A percentile compares a stretch with the other conserved stretches of the same genome.
phyloP scores from a whole-genome alignment of 2,329 filamentous ascomycete genomes.

The Diplodia scrobiculata region DNA sequence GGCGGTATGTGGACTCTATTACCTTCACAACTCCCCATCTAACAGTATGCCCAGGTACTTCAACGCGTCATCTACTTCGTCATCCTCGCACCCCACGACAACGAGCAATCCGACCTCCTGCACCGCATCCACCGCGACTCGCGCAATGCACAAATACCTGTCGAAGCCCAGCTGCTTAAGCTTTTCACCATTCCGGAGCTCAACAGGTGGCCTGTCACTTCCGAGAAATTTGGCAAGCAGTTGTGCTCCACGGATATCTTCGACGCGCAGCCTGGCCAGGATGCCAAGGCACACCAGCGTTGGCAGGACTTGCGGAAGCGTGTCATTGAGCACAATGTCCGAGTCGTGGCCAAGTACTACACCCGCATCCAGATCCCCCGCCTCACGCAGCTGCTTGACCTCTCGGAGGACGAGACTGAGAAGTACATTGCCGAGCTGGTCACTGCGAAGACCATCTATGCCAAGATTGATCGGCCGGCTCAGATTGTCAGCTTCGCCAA shows the following conservation, averaged over 20 bases:
- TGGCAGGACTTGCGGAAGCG: slow-evolving; percentile 97
- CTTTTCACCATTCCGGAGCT: slow-evolving; percentile 94
- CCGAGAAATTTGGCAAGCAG: slow-evolving; percentile 84
- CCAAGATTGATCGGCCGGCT: slow-evolving; percentile 93
- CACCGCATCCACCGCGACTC: slow-evolving; percentile 87
- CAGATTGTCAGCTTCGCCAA: slow-evolving; percentile 92
- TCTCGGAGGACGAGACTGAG: slow-evolving; percentile 94
- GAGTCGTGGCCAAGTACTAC: slow-evolving; percentile 97
- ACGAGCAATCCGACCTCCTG: slow-evolving; percentile 95
- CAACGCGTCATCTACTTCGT: slow-evolving; percentile 97
- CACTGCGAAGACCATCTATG: slow-evolving; percentile 95
- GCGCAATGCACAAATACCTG: slow-evolving; percentile 74
- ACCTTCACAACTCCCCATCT: slow-evolving; percentile 25
- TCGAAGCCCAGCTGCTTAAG: slow-evolving; percentile 84
- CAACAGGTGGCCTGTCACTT: slow-evolving; percentile 96
- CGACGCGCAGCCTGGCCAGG: slow-evolving; percentile 65
- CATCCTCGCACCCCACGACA: slow-evolving; percentile 94
- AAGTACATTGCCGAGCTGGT: slow-evolving; percentile 98
- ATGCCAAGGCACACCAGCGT: slow-evolving; percentile 78
- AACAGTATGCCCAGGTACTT: slow-evolving; percentile 62
- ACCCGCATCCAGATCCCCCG: slow-evolving; percentile 93
- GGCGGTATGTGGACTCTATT: slow-evolving; percentile 59
- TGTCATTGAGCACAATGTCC: slow-evolving; percentile 98
- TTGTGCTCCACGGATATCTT: slow-evolving; percentile 90
- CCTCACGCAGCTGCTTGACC: slow-evolving; percentile 84